A percentile compares a stretch with the other conserved stretches of the same genome.
phyloP scores from a whole-genome alignment of 495 filamentous ascomycete species.

The Penicillium bovifimosum region DNA sequence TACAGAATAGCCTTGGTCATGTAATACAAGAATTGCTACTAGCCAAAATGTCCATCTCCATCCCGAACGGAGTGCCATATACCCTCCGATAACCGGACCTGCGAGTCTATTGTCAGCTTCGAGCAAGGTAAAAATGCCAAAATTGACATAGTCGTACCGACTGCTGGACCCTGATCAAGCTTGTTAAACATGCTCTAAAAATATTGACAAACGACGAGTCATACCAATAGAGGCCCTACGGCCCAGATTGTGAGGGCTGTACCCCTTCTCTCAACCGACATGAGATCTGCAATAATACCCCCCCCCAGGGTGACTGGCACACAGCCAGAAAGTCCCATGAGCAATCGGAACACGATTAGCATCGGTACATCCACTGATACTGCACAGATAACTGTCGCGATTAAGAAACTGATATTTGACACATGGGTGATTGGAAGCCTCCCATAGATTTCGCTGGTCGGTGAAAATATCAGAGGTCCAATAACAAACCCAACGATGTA shows the following conservation, averaged over 20 bases:
- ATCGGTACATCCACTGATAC: neutral
- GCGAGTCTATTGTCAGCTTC: too few relatives aligned
- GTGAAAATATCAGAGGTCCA: neutral
- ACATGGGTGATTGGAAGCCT: neutral
- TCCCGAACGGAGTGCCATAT: neutral
- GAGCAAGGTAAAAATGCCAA: too few relatives aligned
- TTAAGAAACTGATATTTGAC: neutral
- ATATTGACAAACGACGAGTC: too few relatives aligned
- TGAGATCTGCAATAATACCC: neutral
- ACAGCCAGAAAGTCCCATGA: neutral
- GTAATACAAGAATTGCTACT: neutral
- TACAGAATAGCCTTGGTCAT: too few relatives aligned
- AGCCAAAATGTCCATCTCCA: neutral
- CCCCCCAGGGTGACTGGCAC: neutral
- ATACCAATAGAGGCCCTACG: neutral
- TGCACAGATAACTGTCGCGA: neutral
- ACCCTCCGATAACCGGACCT: neutral
- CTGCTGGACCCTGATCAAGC: neutral
- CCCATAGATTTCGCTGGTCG: neutral
- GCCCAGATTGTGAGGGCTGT: neutral
- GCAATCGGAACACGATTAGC: neutral
- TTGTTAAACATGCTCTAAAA: too few relatives aligned
- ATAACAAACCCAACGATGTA: neutral
- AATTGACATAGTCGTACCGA: too few relatives aligned
- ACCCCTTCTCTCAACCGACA: neutral